These are phyloP conservation scores for Xylaria sp. DNA, from an alignment of 495 filamentous ascomycete species.

Conservation along the genomic window DNA sequence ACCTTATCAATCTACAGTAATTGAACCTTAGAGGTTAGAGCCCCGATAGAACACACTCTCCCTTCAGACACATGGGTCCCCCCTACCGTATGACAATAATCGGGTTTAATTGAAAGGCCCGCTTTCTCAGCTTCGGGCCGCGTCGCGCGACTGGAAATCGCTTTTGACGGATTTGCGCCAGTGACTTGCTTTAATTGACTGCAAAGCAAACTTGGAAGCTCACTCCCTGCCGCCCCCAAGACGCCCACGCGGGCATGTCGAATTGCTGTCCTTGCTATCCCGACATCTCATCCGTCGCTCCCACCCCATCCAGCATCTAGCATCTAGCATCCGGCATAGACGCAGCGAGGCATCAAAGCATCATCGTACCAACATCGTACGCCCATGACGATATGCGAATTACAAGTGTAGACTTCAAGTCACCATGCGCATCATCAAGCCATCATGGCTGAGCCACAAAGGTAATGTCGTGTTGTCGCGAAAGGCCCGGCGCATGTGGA, in stretches of 20 bases:
- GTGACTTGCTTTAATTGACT: conserved; percentile 14
- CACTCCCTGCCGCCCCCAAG: conserved; percentile 10
- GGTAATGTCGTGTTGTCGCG: conserved; percentile 57
- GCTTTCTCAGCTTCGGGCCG: conserved; percentile 39
- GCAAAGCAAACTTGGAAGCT: conserved; percentile 7
- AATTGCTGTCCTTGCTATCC: neutral
- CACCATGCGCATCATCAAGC: conserved; percentile 87
- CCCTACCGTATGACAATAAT: neutral
- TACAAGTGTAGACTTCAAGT: conserved; percentile 32
- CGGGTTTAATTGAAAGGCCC: neutral
- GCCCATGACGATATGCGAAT: conserved; percentile 42
- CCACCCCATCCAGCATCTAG: conserved; percentile 5
- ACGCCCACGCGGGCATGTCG: neutral
- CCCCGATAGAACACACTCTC: neutral
- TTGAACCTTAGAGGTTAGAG: too few relatives aligned
- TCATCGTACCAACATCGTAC: neutral
- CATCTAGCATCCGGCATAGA: too few relatives aligned
- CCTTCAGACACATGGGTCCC: neutral
- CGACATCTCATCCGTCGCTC: neutral
- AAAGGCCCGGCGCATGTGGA: conserved; percentile 24
- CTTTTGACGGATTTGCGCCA: conserved; percentile 24
- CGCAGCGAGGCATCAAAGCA: too few relatives aligned
- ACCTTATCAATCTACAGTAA: too few relatives aligned
- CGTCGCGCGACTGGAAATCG: conserved; percentile 39
- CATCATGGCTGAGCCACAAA: conserved; percentile 90